Evolutionary conservation across 768 basidiomycete genomes (phyloP).

Genomic region (Pulveroboletus frians): DNA sequence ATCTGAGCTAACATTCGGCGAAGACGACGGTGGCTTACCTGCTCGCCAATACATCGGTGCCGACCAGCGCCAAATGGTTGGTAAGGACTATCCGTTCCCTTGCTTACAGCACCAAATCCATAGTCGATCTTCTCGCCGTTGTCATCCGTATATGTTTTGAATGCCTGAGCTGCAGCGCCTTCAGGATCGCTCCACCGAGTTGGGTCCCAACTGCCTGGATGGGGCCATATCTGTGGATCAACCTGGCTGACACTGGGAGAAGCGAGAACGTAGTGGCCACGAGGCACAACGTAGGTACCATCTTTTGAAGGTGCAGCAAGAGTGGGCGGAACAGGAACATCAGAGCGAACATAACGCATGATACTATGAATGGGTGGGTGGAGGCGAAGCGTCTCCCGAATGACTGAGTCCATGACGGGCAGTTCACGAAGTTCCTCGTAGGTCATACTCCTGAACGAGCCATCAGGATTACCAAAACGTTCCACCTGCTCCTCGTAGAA

Average conservation of each 20-base stretch:
- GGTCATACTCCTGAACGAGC: constrained; percentile 70
- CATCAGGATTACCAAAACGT: constrained; percentile 73
- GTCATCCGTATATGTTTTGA: constrained; percentile 68
- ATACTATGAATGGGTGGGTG: constrained; percentile 97
- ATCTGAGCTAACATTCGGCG: constrained; percentile 2
- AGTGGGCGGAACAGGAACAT: constrained; percentile 75
- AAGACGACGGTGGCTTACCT: constrained; percentile 37
- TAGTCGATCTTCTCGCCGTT: constrained; percentile 90
- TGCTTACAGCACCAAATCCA: constrained; percentile 92
- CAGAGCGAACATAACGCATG: constrained; percentile 86
- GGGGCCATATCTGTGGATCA: constrained; percentile 79
- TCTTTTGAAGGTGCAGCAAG: constrained; percentile 76
- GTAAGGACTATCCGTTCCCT: constrained; percentile 94
- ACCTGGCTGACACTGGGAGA: constrained; percentile 84
- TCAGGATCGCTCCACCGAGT: constrained; percentile 80
- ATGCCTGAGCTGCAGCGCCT: constrained; percentile 76
- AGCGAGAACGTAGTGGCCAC: constrained; percentile 85
- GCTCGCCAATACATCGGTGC: constrained; percentile 93
- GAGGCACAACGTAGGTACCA: constrained; percentile 76
- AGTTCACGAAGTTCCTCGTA: constrained; percentile 84
- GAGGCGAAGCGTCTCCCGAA: constrained; percentile 88
- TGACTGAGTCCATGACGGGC: constrained; percentile 80
- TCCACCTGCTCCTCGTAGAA: constrained; percentile 89
- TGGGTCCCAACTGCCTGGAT: constrained; percentile 70
- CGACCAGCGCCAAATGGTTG: constrained; percentile 97